Evolutionary conservation across 2,329 filamentous ascomycete species (phyloP).

Genomic region (Penicillium palitans): DNA sequence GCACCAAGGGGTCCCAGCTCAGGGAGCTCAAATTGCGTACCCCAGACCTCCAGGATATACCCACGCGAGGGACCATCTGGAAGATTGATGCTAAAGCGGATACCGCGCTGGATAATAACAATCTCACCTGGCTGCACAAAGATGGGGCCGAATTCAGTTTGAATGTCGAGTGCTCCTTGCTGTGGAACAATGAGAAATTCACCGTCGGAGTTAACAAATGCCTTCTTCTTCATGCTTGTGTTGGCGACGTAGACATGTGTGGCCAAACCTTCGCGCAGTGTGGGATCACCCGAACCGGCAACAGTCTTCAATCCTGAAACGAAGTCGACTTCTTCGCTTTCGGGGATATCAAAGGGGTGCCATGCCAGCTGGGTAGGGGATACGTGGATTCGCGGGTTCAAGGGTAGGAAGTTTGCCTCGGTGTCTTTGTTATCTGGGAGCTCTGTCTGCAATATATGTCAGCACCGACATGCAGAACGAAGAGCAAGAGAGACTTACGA

Average conservation of each 20-base stretch:
- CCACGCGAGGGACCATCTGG: slow-evolving; percentile 62
- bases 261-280: slow-evolving; percentile 57
- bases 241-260: slow-evolving; percentile 59
- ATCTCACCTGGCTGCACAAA: slow-evolving; percentile 69
- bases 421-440: slow-evolving; percentile 44
- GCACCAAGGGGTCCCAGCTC: slow-evolving; percentile 67
- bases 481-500: slow-evolving; percentile 32
- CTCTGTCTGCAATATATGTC: slow-evolving; percentile 41
- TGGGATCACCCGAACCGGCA: slow-evolving; percentile 58
- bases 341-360: slow-evolving; percentile 57
- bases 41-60: slow-evolving; percentile 68
- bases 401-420: slow-evolving; percentile 36
- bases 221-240: slow-evolving; percentile 57
- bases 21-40: slow-evolving; percentile 64
- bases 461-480: background rate
- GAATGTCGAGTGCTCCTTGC: slow-evolving; percentile 64
- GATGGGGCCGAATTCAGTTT: slow-evolving; percentile 66
- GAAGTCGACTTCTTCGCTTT: slow-evolving; percentile 54
- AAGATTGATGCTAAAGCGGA: slow-evolving; percentile 62
- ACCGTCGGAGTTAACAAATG: slow-evolving; percentile 64
- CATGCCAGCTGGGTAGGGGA: slow-evolving; percentile 58
- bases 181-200: slow-evolving; percentile 67
- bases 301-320: slow-evolving; percentile 56
- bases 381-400: slow-evolving; percentile 57
- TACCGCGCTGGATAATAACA: slow-evolving; percentile 65